phyloP scores from a whole-genome alignment of 2,329 filamentous ascomycete species.

The Biscogniauxia mediterranea region DNA sequence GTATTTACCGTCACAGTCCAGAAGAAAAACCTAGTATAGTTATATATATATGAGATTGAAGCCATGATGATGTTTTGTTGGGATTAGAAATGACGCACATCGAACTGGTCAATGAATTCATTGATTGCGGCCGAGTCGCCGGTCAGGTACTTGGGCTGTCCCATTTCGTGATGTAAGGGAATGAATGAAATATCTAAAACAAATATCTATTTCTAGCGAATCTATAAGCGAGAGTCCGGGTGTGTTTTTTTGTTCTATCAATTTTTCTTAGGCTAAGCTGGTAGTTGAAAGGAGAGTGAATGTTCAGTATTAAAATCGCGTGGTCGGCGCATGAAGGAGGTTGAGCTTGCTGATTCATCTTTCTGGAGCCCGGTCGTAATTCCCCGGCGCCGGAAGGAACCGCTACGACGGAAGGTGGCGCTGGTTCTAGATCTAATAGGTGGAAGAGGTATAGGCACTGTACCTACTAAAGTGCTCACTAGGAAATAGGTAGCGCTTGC shows the following conservation, averaged over 20 bases:
- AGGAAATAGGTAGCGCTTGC: too few relatives aligned
- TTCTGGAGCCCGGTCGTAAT: neutral
- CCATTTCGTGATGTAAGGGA: slow-evolving; percentile 24
- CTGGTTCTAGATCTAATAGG: too few relatives aligned
- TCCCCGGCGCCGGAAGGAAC: neutral
- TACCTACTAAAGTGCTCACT: too few relatives aligned
- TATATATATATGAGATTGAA: slow-evolving; percentile 9
- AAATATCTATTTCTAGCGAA: neutral
- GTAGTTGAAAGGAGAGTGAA: too few relatives aligned
- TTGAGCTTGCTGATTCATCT: too few relatives aligned
- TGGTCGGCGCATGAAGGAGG: too few relatives aligned
- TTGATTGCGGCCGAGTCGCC: slow-evolving; percentile 75
- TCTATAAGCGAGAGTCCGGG: too few relatives aligned
- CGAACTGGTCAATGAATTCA: slow-evolving; percentile 85
- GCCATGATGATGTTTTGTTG: slow-evolving; percentile 11
- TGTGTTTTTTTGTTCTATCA: too few relatives aligned
- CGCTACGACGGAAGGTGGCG: neutral
- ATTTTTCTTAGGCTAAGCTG: too few relatives aligned
- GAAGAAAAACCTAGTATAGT: slow-evolving; percentile 79
- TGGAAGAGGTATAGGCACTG: too few relatives aligned
- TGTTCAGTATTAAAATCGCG: too few relatives aligned
- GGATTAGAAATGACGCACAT: slow-evolving; percentile 60
- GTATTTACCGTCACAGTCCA: slow-evolving; percentile 89
- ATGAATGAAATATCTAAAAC: neutral
- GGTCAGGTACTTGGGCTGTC: slow-evolving; percentile 64